Conservation (phyloP, 2,329 filamentous ascomycete genomes). For the Stachybotrys echinatus region DNA sequence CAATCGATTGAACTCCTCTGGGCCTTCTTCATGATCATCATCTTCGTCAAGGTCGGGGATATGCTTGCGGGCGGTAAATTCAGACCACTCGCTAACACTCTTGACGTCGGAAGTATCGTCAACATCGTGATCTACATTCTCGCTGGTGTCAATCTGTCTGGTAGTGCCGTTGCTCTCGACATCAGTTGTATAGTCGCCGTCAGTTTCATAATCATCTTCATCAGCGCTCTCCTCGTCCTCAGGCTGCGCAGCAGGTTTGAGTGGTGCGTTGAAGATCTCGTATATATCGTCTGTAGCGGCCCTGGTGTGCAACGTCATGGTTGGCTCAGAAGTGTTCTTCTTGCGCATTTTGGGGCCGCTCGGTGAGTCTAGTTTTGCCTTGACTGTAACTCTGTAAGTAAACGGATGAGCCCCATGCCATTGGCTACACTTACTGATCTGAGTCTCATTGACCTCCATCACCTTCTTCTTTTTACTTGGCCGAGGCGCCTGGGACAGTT, state of each 20-base stretch:
- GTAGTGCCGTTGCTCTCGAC: slow-evolving; percentile 81
- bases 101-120: slow-evolving; percentile 53
- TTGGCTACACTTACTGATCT: slow-evolving; percentile 65
- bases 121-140: slow-evolving; percentile 20
- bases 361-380: slow-evolving; percentile 88
- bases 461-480: slow-evolving; percentile 66
- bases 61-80: slow-evolving; percentile 72
- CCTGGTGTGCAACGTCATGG: slow-evolving; percentile 94
- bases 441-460: slow-evolving; percentile 84
- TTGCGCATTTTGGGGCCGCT: slow-evolving; percentile 78
- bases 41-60: slow-evolving; percentile 44
- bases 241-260: slow-evolving; percentile 16
- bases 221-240: slow-evolving; percentile 40
- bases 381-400: slow-evolving; percentile 51
- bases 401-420: neutral
- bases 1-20: slow-evolving; percentile 25
- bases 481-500: slow-evolving; percentile 39
- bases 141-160: slow-evolving; percentile 51
- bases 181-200: slow-evolving; percentile 76
- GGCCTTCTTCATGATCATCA: slow-evolving; percentile 15
- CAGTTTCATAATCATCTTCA: slow-evolving; percentile 66
- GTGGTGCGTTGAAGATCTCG: slow-evolving; percentile 88
- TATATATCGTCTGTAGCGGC: slow-evolving; percentile 98
- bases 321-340: slow-evolving; percentile 74
- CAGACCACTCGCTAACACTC: slow-evolving; percentile 80